A percentile compares a stretch with the other conserved stretches of the same genome.
These are phyloP conservation scores for Erythrobasidium yunnanense DNA, from an alignment of 768 basidiomycete genomes.

Conservation along the genomic window DNA sequence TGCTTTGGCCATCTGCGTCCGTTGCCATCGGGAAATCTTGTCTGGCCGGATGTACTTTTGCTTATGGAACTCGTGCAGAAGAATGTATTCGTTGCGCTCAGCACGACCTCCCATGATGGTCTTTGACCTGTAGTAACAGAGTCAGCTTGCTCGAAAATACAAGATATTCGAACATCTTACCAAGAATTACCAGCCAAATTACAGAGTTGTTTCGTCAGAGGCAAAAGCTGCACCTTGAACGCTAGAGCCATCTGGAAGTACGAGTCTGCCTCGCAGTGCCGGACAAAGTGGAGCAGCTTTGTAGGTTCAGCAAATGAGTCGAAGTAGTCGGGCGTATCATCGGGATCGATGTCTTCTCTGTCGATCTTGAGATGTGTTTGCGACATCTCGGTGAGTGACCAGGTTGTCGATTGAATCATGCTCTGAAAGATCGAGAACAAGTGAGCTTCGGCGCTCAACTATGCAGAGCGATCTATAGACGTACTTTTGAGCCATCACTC, in stretches of 20 bases:
- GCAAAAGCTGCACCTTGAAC: conserved; percentile 81
- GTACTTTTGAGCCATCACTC: conserved; percentile 83
- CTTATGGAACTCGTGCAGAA: conserved; percentile 92
- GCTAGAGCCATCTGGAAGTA: conserved; percentile 97
- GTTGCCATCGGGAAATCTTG: conserved; percentile 61
- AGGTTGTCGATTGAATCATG: conserved; percentile 94
- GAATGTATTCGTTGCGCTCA: conserved; percentile 96
- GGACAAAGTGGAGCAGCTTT: conserved; percentile 70
- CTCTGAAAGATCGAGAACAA: conserved; percentile 47
- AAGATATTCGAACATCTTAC: conserved; percentile 49
- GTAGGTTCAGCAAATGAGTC: conserved; percentile 71
- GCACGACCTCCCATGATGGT: conserved; percentile 94
- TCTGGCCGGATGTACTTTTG: conserved; percentile 95
- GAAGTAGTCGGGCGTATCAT: conserved; percentile 82
- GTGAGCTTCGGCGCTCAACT: not conserved
- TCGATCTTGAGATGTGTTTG: conserved; percentile 71
- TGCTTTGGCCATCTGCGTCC: conserved; percentile 52
- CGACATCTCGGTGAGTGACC: conserved; percentile 97
- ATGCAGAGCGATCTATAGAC: conserved; percentile 29
- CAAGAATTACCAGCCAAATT: conserved; percentile 94
- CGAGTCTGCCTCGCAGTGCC: conserved; percentile 88
- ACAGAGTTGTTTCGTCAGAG: conserved; percentile 83
- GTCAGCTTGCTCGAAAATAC: not conserved
- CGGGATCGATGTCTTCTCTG: conserved; percentile 87
- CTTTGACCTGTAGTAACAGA: conserved; percentile 62